phyloP scores from a whole-genome alignment of 2,329 filamentous ascomycete species.

The Penicillium sp. region DNA sequence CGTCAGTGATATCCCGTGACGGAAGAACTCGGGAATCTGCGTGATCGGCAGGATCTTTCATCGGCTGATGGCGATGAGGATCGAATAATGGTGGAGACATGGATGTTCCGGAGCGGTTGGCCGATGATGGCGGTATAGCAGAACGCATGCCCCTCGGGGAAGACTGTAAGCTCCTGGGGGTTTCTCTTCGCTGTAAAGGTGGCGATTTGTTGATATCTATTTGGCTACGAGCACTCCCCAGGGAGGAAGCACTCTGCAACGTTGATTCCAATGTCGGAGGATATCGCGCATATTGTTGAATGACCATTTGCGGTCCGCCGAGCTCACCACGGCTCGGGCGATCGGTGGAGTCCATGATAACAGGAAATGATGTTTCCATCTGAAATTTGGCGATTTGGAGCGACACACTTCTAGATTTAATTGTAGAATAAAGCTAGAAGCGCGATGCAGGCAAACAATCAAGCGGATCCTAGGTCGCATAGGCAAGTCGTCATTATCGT shows the following conservation, averaged over 20 bases:
- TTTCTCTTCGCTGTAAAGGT: conserved; percentile 36
- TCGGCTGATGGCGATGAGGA: conserved; percentile 25
- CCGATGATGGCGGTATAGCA: conserved; percentile 23
- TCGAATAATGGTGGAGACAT: conserved; percentile 41
- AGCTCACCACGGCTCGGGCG: conserved; percentile 26
- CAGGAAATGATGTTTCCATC: conserved; percentile 34
- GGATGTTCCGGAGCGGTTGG: conserved; percentile 33
- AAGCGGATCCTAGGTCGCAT: conserved; percentile 10
- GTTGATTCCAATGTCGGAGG: conserved; percentile 33
- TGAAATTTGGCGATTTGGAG: background rate
- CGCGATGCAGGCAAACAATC: conserved; percentile 6
- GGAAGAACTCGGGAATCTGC: conserved; percentile 58
- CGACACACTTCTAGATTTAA: background rate
- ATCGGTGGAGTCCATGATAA: conserved; percentile 25
- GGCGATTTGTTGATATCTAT: conserved; percentile 34
- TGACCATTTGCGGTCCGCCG: conserved; percentile 27
- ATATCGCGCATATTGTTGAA: conserved; percentile 41
- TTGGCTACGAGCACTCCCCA: conserved; percentile 34
- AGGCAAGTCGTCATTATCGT: conserved; percentile 5
- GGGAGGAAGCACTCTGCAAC: conserved; percentile 36
- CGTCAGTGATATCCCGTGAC: conserved; percentile 63
- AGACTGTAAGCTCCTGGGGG: conserved; percentile 37
- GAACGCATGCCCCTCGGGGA: conserved; percentile 35
- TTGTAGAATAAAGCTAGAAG: background rate
- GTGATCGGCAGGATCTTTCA: conserved; percentile 36